Conservation (phyloP, 1,284 basidiomycete species). For the Thecaphora thlaspeos region DNA sequence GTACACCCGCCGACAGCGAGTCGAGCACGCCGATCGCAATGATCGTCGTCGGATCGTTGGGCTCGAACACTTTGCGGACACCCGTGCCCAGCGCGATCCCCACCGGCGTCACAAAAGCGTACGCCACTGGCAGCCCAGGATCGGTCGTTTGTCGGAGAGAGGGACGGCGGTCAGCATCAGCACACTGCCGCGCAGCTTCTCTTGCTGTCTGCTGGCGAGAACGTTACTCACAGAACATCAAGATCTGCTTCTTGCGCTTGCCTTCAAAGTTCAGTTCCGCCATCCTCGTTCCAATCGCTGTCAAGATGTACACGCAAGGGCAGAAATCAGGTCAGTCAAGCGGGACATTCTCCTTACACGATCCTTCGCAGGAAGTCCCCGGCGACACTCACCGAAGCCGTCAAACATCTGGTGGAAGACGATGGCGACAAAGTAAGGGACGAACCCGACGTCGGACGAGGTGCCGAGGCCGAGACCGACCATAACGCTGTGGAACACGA, state of each 20-base stretch:
- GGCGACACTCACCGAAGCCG: constrained; percentile 4
- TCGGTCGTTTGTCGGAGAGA: no score
- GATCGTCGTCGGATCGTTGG: constrained; percentile 1
- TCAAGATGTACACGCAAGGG: no score
- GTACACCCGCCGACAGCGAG: background rate
- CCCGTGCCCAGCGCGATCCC: background rate
- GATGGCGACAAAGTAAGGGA: constrained; percentile 4
- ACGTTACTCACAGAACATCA: background rate
- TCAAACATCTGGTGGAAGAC: constrained; percentile 8
- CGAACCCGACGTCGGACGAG: constrained; percentile 1
- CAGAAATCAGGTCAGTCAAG: no score
- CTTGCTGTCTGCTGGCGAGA: no score
- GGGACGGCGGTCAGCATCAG: background rate
- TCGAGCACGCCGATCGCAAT: constrained; percentile 1
- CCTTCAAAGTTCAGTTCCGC: background rate
- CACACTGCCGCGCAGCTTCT: no score
- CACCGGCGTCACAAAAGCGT: constrained; percentile 1
- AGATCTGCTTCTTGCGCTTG: background rate
- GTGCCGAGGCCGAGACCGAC: constrained; percentile 2
- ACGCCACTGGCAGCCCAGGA: background rate
- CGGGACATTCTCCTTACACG: no score
- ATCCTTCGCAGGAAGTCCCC: no score
- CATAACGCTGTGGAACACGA: constrained; percentile 5
- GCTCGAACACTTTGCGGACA: background rate
- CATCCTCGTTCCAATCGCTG: background rate